Percentiles rank a stretch among this genome's conserved stretches.
Evolutionary conservation across 176 grass and related monocot species (phyloP).

Genomic region (Pharus latifolius): DNA sequence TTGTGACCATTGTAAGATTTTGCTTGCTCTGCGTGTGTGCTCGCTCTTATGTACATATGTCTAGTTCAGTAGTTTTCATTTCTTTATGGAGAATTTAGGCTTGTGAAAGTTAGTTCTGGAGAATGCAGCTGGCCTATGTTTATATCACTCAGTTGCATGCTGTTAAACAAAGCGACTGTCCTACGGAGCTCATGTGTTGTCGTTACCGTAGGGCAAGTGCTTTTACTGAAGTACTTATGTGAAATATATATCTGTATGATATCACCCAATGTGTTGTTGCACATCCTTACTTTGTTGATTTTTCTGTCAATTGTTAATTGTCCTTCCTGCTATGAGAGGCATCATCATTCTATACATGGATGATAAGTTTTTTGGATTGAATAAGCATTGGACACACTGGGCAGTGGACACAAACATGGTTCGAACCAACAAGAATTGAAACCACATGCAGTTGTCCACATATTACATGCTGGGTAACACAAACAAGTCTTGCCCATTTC

Average conservation of each 20-base stretch:
- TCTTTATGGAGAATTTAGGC: neutral
- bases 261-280: neutral
- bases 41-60: neutral
- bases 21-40: neutral
- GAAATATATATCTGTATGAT: neutral
- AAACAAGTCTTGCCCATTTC: no score
- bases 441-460: no score
- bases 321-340: neutral
- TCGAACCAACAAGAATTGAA: no score
- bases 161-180: neutral
- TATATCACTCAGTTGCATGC: neutral
- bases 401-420: no score
- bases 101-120: neutral
- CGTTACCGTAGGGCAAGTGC: neutral
- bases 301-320: neutral
- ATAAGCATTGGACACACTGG: no score
- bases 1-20: neutral
- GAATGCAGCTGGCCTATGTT: neutral
- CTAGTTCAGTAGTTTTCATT: neutral
- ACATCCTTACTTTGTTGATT: neutral
- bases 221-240: neutral
- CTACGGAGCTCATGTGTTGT: neutral
- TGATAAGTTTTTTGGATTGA: no score
- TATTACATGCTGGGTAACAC: no score
- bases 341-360: no score